Percentiles rank a stretch among this genome's conserved stretches.
These are phyloP conservation scores for Metschnikowia kunwiensis DNA, from an alignment of 805 yeast species.

Conservation along the genomic window DNA sequence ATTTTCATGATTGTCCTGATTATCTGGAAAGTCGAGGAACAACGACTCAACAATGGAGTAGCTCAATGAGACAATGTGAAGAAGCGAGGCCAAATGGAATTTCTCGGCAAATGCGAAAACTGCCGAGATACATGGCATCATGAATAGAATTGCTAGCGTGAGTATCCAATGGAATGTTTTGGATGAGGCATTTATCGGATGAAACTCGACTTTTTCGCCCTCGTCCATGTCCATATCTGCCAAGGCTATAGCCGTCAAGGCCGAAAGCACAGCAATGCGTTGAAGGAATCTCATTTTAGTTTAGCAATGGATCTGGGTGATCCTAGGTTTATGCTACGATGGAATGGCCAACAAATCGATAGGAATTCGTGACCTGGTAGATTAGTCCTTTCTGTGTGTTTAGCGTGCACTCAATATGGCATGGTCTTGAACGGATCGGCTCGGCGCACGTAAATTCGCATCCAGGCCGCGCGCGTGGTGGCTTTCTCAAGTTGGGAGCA, in stretches of 20 bases:
- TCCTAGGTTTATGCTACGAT: no score
- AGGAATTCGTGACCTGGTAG: no score
- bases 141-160: conserved; percentile 44
- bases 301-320: no score
- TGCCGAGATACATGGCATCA: conserved; percentile 57
- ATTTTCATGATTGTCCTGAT: conserved; percentile 59
- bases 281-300: no score
- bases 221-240: conserved; percentile 27
- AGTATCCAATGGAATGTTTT: conserved; percentile 66
- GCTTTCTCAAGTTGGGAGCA: no score
- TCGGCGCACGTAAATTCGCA: no score
- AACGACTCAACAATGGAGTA: conserved; percentile 58
- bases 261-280: conserved; percentile 2
- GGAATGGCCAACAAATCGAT: no score
- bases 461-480: no score
- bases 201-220: conserved; percentile 34
- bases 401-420: no score
- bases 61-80: conserved; percentile 15
- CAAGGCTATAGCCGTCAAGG: conserved; percentile 1
- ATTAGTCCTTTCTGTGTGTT: no score
- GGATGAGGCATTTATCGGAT: conserved; percentile 46
- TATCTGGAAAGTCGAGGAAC: conserved; percentile 60
- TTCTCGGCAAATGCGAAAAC: conserved; percentile 54
- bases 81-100: conserved; percentile 25
- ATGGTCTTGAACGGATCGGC: no score